Evolutionary conservation across 768 basidiomycete species (phyloP), one percentile per base, ranked within the genome.

Genomic region (Mycena galopus): DNA sequence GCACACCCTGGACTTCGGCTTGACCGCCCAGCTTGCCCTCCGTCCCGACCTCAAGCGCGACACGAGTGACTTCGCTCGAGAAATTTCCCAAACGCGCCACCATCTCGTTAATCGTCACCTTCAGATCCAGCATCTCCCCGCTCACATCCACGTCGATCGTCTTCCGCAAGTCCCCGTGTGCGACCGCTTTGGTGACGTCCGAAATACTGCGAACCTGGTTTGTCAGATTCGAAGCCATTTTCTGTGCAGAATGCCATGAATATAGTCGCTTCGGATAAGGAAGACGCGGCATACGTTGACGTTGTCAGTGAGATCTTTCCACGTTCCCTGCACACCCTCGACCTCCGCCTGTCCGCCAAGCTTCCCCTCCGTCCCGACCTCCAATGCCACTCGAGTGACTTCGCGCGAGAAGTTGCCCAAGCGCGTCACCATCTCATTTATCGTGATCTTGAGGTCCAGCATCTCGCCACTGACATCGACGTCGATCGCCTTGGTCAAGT

Each of bases 151-250:
- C 96, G 69, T 96, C 94, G 77, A 98, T 97, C 79, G 94, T 95
- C 81, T 94, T 94, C 61, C 90, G 92, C 76, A 96, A 83, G 82
- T 98, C 96, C 27, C 96, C 96, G 61, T 93, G 84, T 0, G 96
- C 96, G 79, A 98, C 96, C 25, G 96, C 97, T 83, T 95, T 96
- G 23, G 97, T 98, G 72, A 98, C 97, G 72, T 91, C 90, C 8
- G 96, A 94, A 69, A 96, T 96, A 59, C 93, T 94, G 67, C 97
- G 91, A 73, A 96, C 94, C 86, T 96, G 94, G 66, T 89, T 90
- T 16, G 93, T 95, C 70, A 94, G 82, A 82, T 95, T 95, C 6
- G 91, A 91, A 9, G 93, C 93, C 74, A 95, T 82, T 79, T 93
- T 93, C 67, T 66, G 51, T 4, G 33, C 21, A n/a, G n/a, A n/a